phyloP scores from a whole-genome alignment of 2,329 filamentous ascomycete genomes.

The Microsporum canis region DNA sequence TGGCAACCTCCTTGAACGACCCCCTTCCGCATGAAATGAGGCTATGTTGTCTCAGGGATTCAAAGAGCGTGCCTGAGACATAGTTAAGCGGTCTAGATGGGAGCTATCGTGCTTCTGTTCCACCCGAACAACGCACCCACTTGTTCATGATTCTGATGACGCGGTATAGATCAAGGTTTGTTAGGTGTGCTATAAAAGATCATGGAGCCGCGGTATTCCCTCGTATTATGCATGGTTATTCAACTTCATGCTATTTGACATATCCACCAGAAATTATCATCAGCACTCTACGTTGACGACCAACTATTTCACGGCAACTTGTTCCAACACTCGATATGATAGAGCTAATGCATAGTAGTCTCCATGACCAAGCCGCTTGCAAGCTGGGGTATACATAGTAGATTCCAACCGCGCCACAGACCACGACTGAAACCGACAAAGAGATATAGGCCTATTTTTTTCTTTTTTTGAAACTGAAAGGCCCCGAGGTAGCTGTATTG shows the following conservation, averaged over 20 bases:
- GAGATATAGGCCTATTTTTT: not conserved
- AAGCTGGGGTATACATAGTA: not conserved
- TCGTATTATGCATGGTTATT: not conserved
- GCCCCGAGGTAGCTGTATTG: not conserved
- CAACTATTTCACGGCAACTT: not conserved
- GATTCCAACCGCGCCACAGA: not conserved
- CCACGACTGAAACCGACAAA: not conserved
- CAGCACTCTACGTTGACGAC: not conserved
- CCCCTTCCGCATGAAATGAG: too few species aligned
- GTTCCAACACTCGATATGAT: not conserved
- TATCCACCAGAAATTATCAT: not conserved
- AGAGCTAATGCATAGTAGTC: not conserved
- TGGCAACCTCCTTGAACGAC: too few species aligned
- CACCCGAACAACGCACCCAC: not conserved
- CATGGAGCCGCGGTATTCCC: not conserved
- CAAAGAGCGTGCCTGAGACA: not conserved
- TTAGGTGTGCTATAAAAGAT: not conserved
- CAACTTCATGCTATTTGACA: too few species aligned
- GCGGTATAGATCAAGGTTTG: not conserved
- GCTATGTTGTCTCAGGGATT: too few species aligned
- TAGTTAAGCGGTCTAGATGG: not conserved
- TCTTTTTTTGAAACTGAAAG: not conserved
- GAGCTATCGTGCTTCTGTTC: not conserved
- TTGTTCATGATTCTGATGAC: not conserved
- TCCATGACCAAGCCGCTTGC: not conserved